Evolutionary conservation across 1,284 basidiomycete genomes (phyloP), one percentile per base, ranked within the genome.

Genomic region (Irpex lacteus): DNA sequence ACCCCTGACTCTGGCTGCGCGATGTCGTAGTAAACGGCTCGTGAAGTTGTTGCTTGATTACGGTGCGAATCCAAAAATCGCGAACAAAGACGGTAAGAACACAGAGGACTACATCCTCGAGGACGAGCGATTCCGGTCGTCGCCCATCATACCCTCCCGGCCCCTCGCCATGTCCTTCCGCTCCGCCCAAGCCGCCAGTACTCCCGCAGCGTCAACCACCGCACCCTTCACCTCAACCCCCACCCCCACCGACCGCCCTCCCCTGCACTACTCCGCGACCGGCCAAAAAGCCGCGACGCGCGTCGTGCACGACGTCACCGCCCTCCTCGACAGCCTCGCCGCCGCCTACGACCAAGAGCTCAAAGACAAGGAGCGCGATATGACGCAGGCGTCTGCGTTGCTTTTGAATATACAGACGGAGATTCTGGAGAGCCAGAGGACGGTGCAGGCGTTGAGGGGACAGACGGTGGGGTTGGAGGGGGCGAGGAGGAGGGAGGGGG

Each of bases 61-160:
- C 72, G 96, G 96, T 5, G 98, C 96, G 1, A 94, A 99, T 74
- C 95, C 98, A 5, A 98, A 98, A 79, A 89, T 99, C 68, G 85
- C 89, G 65, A 99, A 99, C 75, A 87, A 91, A 66, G 98, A 99
- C 72, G 94, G 95, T 65, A 98, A 98, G 81, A 96, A 91, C 67
- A 94, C 98, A 7, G 98, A 99, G 78, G 98, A 99, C 75, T 99
- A 99, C 73, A 99, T 99, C 68, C 85, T 99, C 47, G 98, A 99
- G 75, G 98, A 99, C 74, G 98, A 98, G 76, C 89, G 96, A 47
- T 98, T 98, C 81, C 87, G 97, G 37, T 93, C 94, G 0, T 97
- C 95, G 5, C 95, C 96, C 7, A 84, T 86, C 0, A 87, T 91
- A 9, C 81, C 85, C n/a, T 87, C 90, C 7, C 84, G 90, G 58